Percentiles rank a stretch among this genome's conserved stretches.
These are phyloP conservation scores for Candida michaelii DNA, from an alignment of 805 yeast species.

Conservation along the genomic window DNA sequence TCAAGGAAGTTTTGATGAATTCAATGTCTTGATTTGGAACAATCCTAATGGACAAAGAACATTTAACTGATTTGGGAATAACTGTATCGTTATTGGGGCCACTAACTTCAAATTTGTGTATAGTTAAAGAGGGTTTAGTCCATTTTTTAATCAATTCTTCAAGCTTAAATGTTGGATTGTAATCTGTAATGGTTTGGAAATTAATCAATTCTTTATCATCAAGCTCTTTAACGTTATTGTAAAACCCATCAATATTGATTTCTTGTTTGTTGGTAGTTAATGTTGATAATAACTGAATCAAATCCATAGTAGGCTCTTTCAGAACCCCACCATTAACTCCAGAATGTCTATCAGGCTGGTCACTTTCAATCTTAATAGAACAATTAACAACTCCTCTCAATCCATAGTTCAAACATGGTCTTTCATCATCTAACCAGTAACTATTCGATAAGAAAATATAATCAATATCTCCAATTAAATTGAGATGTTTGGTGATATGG, in stretches of 20 bases:
- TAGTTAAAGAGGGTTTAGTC: conserved; percentile 86
- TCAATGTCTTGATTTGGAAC: conserved; percentile 84
- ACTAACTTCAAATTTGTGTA: conserved; percentile 80
- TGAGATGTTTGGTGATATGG: conserved; percentile 52
- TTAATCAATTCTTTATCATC: conserved; percentile 56
- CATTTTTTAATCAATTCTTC: conserved; percentile 71
- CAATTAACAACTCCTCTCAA: conserved; percentile 88
- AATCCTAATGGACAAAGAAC: conserved; percentile 77
- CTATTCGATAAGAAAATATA: conserved; percentile 90
- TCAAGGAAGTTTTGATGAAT: conserved; percentile 52
- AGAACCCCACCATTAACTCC: conserved; percentile 95
- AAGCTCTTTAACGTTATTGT: conserved; percentile 58
- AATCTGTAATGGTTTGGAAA: conserved; percentile 57
- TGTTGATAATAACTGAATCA: conserved; percentile 68
- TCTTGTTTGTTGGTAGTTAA: conserved; percentile 38
- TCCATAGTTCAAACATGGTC: conserved; percentile 93
- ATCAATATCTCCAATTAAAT: conserved; percentile 62
- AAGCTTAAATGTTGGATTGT: conserved; percentile 32
- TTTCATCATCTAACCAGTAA: conserved; percentile 86
- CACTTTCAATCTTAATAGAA: conserved; percentile 66
- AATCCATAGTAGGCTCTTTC: conserved; percentile 85
- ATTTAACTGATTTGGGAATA: conserved; percentile 78
- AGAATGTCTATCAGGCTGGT: conserved; percentile 86
- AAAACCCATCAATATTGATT: conserved; percentile 8
- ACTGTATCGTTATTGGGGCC: conserved; percentile 91